A percentile compares a stretch with the other conserved stretches of the same genome.
Evolutionary conservation across 257 asterid genomes (phyloP).

Genomic region (Nicotiana undulata): DNA sequence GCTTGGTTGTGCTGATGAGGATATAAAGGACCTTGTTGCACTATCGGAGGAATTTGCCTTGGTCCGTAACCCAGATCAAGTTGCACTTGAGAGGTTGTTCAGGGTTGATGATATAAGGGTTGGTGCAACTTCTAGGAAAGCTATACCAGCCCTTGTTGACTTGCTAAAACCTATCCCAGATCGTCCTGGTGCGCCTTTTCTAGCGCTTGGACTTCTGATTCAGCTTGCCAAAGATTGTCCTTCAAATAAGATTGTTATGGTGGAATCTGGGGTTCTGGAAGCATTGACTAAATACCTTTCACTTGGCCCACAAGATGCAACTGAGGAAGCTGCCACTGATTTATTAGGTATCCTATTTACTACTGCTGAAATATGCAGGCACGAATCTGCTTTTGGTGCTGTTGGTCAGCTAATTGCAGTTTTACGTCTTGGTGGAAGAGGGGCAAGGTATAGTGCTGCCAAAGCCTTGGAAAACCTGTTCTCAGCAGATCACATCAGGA

Average conservation of each 20-base stretch:
- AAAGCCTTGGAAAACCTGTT: conserved; percentile 92
- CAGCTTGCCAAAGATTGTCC: conserved; percentile 86
- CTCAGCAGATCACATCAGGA: conserved; percentile 91
- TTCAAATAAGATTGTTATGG: conserved; percentile 85
- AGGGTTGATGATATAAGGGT: conserved; percentile 94
- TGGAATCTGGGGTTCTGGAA: conserved; percentile 93
- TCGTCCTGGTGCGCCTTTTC: conserved; percentile 97
- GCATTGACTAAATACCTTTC: conserved; percentile 93
- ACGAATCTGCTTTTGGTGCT: conserved; percentile 94
- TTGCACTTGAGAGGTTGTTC: conserved; percentile 89
- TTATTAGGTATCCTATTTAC: conserved; percentile 81
- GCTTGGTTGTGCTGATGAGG: conserved; percentile 91
- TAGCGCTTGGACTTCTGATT: conserved; percentile 80
- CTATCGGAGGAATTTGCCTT: conserved; percentile 72
- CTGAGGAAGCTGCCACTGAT: conserved; percentile 99
- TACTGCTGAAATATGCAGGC: conserved; percentile 93
- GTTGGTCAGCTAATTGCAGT: conserved; percentile 95
- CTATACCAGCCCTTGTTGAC: conserved; percentile 96
- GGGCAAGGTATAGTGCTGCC: conserved; percentile 95
- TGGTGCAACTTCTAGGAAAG: conserved; percentile 96
- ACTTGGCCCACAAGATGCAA: conserved; percentile 89
- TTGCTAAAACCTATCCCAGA: conserved; percentile 95
- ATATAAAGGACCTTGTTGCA: conserved; percentile 71
- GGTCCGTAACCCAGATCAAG: conserved; percentile 87
- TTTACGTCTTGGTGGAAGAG: conserved; percentile 94